Percentiles rank a stretch among this genome's conserved stretches.
Conservation (phyloP, 306 rosid species). For the Amphicarpaea edgeworthii region DNA sequence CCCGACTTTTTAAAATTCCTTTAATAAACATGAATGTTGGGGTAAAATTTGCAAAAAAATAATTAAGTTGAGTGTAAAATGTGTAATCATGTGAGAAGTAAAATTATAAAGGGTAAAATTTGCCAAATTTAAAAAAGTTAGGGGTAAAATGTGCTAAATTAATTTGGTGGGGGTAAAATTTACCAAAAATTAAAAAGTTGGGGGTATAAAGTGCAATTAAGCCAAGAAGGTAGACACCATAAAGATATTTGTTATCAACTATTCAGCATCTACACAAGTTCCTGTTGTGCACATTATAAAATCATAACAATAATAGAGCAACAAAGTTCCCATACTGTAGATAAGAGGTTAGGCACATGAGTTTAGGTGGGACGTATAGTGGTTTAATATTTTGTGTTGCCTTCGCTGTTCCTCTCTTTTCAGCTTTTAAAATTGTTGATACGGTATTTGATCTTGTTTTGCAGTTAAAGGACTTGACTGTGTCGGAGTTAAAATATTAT, state of each 20-base stretch:
- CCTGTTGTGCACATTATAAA: neutral
- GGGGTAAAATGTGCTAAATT: no score
- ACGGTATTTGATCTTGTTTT: slow-evolving; percentile 42
- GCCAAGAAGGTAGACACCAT: neutral
- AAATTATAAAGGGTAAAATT: no score
- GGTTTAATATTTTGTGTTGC: slow-evolving; percentile 25
- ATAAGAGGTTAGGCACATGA: neutral
- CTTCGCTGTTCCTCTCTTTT: neutral
- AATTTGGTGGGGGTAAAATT: no score
- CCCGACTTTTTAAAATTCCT: no score
- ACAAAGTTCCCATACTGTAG: neutral
- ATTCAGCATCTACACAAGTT: neutral
- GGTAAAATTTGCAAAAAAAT: no score
- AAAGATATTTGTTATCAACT: slow-evolving; percentile 10
- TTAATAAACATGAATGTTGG: no score
- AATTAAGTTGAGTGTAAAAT: no score
- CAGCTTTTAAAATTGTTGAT: slow-evolving; percentile 20
- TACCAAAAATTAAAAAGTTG: no score
- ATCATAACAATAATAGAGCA: neutral
- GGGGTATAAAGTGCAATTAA: no score
- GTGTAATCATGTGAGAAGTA: no score
- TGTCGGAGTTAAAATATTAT: slow-evolving; percentile 74
- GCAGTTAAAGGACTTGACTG: slow-evolving; percentile 93
- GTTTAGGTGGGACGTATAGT: neutral
- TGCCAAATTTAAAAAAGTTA: no score